These are phyloP conservation scores for Beauveria australis DNA, from an alignment of 2,329 filamentous ascomycete genomes.

Conservation along the genomic window DNA sequence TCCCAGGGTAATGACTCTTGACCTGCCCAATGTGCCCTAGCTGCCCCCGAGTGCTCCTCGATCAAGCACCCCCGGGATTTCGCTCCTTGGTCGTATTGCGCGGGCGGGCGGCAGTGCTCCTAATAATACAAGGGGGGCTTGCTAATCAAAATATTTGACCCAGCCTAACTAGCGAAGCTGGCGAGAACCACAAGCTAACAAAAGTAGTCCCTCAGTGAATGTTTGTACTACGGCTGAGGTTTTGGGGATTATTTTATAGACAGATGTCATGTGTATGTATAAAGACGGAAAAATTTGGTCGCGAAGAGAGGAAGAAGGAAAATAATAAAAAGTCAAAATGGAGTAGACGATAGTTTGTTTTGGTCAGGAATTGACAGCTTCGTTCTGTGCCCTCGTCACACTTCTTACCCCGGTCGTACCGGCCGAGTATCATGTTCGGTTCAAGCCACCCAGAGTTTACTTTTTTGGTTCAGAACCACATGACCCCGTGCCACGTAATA, in stretches of 20 bases:
- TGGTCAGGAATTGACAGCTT: not conserved
- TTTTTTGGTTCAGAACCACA: not conserved
- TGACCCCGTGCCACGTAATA: not conserved
- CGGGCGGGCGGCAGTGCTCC: not conserved
- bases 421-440: not conserved
- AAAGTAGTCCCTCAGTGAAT: no score
- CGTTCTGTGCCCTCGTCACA: not conserved
- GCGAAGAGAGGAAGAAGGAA: not conserved
- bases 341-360: not conserved
- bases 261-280: not conserved
- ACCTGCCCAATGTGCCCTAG: not conserved
- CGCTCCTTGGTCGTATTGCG: not conserved
- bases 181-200: no score
- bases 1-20: not conserved
- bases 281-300: not conserved
- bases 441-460: conserved; percentile 1
- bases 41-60: no score
- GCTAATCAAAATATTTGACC: no score
- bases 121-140: no score
- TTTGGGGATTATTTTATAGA: not conserved
- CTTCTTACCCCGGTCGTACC: not conserved
- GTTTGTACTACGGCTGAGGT: no score
- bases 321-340: not conserved
- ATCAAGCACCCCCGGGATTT: not conserved
- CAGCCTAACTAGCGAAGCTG: not conserved